Evolutionary conservation across 169 alveolate genomes (phyloP).

Genomic region (Plasmodium vivax): DNA sequence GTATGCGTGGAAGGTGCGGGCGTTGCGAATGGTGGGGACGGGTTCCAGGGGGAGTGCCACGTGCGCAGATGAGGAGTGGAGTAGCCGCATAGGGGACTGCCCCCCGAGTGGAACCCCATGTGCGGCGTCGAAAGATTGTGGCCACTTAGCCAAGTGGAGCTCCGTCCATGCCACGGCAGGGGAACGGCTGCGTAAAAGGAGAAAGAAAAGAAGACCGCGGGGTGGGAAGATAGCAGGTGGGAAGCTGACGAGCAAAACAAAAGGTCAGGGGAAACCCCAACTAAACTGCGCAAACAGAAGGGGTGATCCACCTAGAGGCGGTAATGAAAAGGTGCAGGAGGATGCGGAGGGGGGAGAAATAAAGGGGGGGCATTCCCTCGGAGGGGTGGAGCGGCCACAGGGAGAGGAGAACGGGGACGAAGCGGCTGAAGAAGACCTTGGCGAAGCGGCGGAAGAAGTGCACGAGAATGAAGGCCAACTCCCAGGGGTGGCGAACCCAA

Average conservation of each 20-base stretch:
- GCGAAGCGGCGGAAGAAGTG: background rate
- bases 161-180: background rate
- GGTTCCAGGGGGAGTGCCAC: background rate
- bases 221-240: background rate
- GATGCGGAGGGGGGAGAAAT: background rate
- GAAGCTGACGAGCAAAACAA: background rate
- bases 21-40: background rate
- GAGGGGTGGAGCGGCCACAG: background rate
- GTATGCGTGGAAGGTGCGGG: background rate
- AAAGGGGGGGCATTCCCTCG: too few relatives aligned
- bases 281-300: background rate
- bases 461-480: background rate
- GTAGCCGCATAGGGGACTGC: background rate
- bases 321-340: background rate
- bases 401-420: background rate
- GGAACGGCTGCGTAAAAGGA: background rate
- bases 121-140: background rate
- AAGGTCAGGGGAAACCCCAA: background rate
- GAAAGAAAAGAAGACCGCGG: background rate
- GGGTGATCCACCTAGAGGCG: background rate
- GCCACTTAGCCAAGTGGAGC: background rate
- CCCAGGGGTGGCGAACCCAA: background rate
- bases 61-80: background rate
- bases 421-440: background rate
- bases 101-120: background rate